Evolutionary conservation across 176 grass and related monocot species (phyloP).

Genomic region (Cymbopogon citratus): DNA sequence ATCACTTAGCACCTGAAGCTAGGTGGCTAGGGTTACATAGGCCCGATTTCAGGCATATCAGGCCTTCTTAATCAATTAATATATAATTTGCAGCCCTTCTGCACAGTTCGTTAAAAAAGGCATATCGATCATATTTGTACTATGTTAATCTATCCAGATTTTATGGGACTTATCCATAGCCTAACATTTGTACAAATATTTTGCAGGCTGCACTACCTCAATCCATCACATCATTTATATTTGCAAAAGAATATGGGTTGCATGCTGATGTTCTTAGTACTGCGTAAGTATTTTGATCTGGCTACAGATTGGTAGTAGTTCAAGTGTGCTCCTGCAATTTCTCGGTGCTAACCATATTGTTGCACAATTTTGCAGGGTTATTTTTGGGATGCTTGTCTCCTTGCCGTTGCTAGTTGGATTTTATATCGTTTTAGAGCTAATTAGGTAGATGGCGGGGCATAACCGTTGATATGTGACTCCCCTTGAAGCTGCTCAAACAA

Average conservation of each 20-base stretch:
- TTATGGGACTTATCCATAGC: not conserved
- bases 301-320: not conserved
- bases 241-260: constrained; percentile 83
- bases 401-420: constrained; percentile 70
- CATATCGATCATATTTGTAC: not conserved
- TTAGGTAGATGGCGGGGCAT: constrained; percentile 28
- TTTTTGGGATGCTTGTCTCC: constrained; percentile 87
- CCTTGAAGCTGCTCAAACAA: constrained; percentile 26
- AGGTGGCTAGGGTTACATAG: not conserved
- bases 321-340: constrained; percentile 24
- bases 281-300: constrained; percentile 62
- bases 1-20: not conserved
- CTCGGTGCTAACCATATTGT: constrained; percentile 20
- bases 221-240: constrained; percentile 92
- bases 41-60: not conserved
- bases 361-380: constrained; percentile 66
- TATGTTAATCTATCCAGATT: not conserved
- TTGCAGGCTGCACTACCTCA: constrained; percentile 84
- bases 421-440: constrained; percentile 66
- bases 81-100: not conserved
- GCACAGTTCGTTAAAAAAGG: not conserved
- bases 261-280: constrained; percentile 90
- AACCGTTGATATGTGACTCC: constrained; percentile 8
- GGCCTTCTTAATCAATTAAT: not conserved
- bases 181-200: constrained; percentile 34